These are phyloP conservation scores for Globisporangium recalcitrans DNA, from an alignment of 352 stramenopile species.

Conservation along the genomic window DNA sequence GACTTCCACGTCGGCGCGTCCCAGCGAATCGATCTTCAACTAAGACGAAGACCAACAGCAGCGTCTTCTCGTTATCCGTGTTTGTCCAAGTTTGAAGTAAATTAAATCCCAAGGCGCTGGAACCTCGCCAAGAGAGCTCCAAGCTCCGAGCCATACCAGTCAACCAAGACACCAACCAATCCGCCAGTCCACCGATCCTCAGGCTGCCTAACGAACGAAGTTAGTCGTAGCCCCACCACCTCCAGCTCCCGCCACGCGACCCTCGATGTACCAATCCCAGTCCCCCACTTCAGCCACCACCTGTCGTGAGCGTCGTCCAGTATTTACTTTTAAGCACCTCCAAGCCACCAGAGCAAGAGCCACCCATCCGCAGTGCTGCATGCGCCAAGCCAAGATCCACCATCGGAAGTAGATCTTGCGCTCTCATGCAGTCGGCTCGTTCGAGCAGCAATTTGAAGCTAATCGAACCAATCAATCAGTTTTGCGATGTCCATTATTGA, in stretches of 20 bases:
- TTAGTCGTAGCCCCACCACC: background rate
- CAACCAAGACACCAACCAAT: background rate
- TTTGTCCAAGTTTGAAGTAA: conserved; percentile 10
- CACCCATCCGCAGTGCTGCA: background rate
- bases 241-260: background rate
- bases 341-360: background rate
- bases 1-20: conserved; percentile 19
- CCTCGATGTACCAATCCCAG: background rate
- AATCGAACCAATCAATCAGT: background rate
- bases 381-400: background rate
- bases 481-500: background rate
- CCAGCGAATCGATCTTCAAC: conserved; percentile 22
- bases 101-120: conserved; percentile 1
- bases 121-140: background rate
- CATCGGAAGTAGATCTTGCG: background rate
- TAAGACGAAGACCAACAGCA: conserved; percentile 1
- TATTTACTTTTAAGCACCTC: conserved; percentile 2
- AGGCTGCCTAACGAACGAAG: conserved; percentile 7
- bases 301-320: background rate
- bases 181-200: background rate
- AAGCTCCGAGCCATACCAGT: background rate
- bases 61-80: background rate
- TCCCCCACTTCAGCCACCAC: background rate
- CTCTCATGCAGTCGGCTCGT: background rate
- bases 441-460: background rate